Evolutionary conservation across 495 filamentous ascomycete genomes (phyloP).

Genomic region (Tuber umbilicatum): DNA sequence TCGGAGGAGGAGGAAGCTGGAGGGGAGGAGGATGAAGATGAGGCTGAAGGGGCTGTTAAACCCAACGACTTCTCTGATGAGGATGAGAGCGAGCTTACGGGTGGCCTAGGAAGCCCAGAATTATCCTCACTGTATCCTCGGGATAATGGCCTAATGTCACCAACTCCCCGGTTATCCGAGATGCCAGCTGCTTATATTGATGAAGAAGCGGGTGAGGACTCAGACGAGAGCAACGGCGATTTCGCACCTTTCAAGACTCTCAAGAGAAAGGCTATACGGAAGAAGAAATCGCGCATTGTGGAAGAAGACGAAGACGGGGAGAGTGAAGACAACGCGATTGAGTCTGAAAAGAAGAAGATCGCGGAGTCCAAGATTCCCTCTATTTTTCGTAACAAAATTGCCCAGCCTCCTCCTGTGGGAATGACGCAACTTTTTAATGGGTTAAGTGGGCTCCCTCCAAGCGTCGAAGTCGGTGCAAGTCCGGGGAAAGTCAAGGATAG

Average conservation of each 20-base stretch:
- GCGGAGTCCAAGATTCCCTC: slow-evolving; percentile 30
- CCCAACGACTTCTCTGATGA: slow-evolving; percentile 63
- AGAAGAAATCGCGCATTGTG: slow-evolving; percentile 47
- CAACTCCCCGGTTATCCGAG: slow-evolving; percentile 38
- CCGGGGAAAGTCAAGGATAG: slow-evolving; percentile 11
- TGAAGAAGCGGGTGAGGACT: slow-evolving; percentile 41
- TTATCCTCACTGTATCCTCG: slow-evolving; percentile 26
- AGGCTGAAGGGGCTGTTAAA: slow-evolving; percentile 49
- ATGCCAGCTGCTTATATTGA: slow-evolving; percentile 38
- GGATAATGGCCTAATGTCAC: slow-evolving; percentile 13
- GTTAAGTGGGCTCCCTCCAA: slow-evolving; percentile 27
- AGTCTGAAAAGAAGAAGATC: slow-evolving; percentile 46
- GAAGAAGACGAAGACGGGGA: slow-evolving; percentile 63
- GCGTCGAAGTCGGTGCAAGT: slow-evolving; percentile 30
- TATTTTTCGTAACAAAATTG: slow-evolving; percentile 27
- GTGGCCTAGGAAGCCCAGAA: slow-evolving; percentile 41
- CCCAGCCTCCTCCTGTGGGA: slow-evolving; percentile 23
- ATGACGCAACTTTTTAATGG: slow-evolving; percentile 40
- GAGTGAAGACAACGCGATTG: slow-evolving; percentile 55
- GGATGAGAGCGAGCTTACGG: slow-evolving; percentile 48
- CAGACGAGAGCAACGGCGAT: slow-evolving; percentile 37
- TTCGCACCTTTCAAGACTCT: slow-evolving; percentile 29
- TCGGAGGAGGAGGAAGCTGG: slow-evolving; percentile 45
- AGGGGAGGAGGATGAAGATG: slow-evolving; percentile 44
- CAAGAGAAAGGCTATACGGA: slow-evolving; percentile 34